These are phyloP conservation scores for Candida glucosophila DNA, from an alignment of 1,139 yeast genomes.

Conservation along the genomic window DNA sequence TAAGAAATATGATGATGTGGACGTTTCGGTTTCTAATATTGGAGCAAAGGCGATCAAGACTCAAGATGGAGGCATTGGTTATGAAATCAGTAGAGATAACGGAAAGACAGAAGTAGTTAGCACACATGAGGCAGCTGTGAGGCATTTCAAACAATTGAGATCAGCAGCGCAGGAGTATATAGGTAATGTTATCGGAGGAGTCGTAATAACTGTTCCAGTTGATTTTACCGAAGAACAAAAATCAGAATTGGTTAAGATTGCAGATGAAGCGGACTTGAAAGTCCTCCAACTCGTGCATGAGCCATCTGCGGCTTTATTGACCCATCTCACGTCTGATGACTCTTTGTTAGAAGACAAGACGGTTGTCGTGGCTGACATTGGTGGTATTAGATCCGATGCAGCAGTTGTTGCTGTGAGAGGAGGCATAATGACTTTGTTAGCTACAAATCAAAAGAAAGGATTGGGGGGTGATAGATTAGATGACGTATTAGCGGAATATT, in stretches of 20 bases:
- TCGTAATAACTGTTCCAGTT: constrained; percentile 87
- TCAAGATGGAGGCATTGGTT: constrained; percentile 62
- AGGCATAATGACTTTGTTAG: constrained; percentile 81
- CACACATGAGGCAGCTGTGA: constrained; percentile 69
- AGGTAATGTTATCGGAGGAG: constrained; percentile 75
- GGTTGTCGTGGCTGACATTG: constrained; percentile 91
- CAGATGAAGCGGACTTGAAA: constrained; percentile 66
- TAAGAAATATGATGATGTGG: constrained; percentile 59
- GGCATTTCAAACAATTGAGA: constrained; percentile 79
- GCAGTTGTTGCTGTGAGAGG: constrained; percentile 92
- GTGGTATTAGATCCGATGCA: constrained; percentile 94
- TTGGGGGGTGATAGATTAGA: constrained; percentile 89
- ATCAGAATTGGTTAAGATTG: constrained; percentile 50
- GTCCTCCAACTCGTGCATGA: constrained; percentile 86
- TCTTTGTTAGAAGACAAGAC: constrained; percentile 63
- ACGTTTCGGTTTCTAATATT: constrained; percentile 47
- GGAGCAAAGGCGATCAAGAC: constrained; percentile 70
- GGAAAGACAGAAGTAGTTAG: constrained; percentile 41
- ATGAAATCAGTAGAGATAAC: constrained; percentile 45
- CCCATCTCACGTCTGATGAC: constrained; percentile 53
- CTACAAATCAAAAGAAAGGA: constrained; percentile 75
- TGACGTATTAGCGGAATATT: constrained; percentile 67
- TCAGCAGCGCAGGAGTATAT: constrained; percentile 88
- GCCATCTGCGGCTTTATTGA: constrained; percentile 86
- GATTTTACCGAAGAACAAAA: constrained; percentile 74